Evolutionary conservation across 2,329 filamentous ascomycete genomes (phyloP).

Genomic region (Penicillium sp.): DNA sequence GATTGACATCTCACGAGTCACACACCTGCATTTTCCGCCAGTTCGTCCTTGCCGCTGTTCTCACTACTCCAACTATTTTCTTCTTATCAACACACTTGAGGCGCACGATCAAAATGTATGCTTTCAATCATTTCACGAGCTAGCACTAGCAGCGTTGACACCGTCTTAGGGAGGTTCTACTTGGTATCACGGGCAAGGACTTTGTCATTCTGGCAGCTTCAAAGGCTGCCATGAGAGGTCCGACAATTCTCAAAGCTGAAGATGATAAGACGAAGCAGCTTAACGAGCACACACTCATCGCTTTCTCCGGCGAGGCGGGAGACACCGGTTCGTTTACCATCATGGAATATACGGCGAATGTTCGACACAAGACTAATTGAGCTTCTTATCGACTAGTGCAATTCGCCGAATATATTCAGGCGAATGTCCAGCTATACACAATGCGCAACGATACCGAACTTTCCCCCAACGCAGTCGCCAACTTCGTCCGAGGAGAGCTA

Average conservation of each 20-base stretch:
- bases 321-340: conserved; percentile 73
- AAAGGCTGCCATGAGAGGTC: conserved; percentile 97
- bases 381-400: conserved; percentile 66
- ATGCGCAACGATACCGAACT: conserved; percentile 97
- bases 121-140: conserved; percentile 10
- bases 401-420: conserved; percentile 99
- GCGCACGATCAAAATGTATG: conserved; percentile 36
- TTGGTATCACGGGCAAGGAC: conserved; percentile 98
- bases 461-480: conserved; percentile 83
- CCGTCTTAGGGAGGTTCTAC: conserved; percentile 82
- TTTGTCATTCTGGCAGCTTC: conserved; percentile 97
- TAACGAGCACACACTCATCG: conserved; percentile 94
- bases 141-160: conserved; percentile 24
- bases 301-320: conserved; percentile 93
- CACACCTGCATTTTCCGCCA: conserved; percentile 24
- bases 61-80: conserved; percentile 14
- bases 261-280: conserved; percentile 96
- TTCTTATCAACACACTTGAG: background rate
- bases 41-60: conserved; percentile 25
- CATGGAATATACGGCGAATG: background rate
- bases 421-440: conserved; percentile 95
- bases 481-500: conserved; percentile 93
- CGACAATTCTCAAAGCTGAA: conserved; percentile 89
- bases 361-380: conserved; percentile 20
- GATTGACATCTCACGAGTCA: conserved; percentile 24